Base-by-base conservation (phyloP, 1,284 basidiomycete species). In the Melampsora occidentalis region DNA sequence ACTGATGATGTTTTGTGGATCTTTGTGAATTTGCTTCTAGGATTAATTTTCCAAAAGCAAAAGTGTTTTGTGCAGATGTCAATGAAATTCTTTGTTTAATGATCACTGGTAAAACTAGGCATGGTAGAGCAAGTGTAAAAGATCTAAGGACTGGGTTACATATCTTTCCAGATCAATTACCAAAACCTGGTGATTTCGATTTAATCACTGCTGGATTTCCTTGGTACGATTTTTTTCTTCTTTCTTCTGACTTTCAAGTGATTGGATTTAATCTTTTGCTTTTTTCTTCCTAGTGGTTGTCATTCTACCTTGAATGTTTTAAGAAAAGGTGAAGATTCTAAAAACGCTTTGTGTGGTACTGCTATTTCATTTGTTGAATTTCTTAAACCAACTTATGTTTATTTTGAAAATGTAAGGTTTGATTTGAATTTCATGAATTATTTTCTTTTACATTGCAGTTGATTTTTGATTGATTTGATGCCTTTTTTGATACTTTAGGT, bases 371-470 rank as follows among this genome's bases (percentile, higher is more conserved):
- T 72, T 63, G 49, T 72, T 20, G 61, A 31, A 5, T 57, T 49
- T 57, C 51, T 72, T 28, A 57, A 66, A 66, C 71, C 71, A 3
- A 46, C 53, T 35, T 72, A 72, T 42, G 25, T 72, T 42, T 66
- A 63, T 57, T 72, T 72, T 39, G 71, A 72, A 72, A 72, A 72
- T 49, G 71, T 72, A 22, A 25, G n/a, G 20, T 49, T n/a, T n/a
- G n/a, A n/a, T n/a, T n/a, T n/a, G n/a, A n/a, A n/a, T n/a, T n/a
- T n/a, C n/a, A n/a, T 18, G 31, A 28, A 59, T 61, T 33, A n/a
- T 33, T 61, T 28, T 61, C 35, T 12, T 42, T 22, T 7, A n/a
- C 28, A 18, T 5, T 28, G 25, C 2, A 14, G 22, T 7, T n/a
- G 22, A 53, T 35, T 31, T 20, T 53, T 66, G 64, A 66, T 18